Evolutionary conservation across 768 basidiomycete genomes (phyloP), one percentile per base, ranked within the genome.

Genomic region (Hygrophorus russula): DNA sequence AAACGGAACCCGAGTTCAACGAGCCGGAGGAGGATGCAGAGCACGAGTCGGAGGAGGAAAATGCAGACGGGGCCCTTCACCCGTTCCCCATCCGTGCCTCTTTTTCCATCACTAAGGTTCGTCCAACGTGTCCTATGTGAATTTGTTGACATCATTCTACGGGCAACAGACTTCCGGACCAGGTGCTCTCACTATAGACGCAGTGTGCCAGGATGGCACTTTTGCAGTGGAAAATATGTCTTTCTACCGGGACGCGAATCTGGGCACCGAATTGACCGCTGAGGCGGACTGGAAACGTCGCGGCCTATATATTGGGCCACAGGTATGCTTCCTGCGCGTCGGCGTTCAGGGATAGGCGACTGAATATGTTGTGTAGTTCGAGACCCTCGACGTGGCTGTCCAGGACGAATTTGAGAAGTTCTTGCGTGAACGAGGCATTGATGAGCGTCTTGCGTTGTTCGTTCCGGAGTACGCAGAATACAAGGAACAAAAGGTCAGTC

Each of bases 281-380:
- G 91, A 98, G 50, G 83, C 86, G 6, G 92, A 97, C 65, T 97
- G 88, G 90, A 85, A 83, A 59, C 78, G 93, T 37, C 76, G 92
- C 14, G 90, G 86, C 1, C 65, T 86, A 50, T 98, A 96, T 70
- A 79, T 94, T 57, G 94, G 94, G 1, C 94, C 93, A 41, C 80
- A 84, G 68, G 80, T 86, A 51, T 46, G 66, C 14, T 14, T 6
- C 10, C n/a, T 40, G 12, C 49, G 14, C 43, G 19, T 33, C 31
- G 14, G 7, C 12, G 13, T 18, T 4, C 27, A 6, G 2, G 8
- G 8, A 11, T n/a, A 31, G 14, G 4, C 14, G 31, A 39, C 24
- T 39, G 5, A 15, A 20, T 34, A 14, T 14, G 13, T 15, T 27
- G 24, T 43, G 36, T 61, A 88, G 78, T 98, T 96, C 55, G 88